Percentiles rank a stretch among this genome's conserved stretches.
These are phyloP conservation scores for Boletus sp. DNA, from an alignment of 768 basidiomycete species.

Conservation along the genomic window DNA sequence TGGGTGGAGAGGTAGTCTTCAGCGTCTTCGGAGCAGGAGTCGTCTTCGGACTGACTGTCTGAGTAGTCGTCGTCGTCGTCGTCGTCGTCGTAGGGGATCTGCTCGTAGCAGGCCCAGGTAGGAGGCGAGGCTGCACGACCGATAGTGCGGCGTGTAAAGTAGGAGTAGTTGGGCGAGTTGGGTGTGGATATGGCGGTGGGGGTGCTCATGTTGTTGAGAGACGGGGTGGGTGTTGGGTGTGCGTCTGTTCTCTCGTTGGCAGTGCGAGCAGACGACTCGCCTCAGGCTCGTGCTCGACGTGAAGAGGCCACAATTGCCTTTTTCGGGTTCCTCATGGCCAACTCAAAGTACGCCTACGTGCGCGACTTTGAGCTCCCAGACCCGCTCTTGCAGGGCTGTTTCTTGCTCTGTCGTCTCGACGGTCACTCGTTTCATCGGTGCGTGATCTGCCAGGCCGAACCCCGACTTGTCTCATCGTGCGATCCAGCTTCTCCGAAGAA, in stretches of 20 bases:
- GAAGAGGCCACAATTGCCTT: constrained; percentile 21
- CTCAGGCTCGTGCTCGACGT: constrained; percentile 1
- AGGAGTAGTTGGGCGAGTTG: constrained; percentile 29
- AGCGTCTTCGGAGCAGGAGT: constrained; percentile 72
- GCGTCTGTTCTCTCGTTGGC: no score
- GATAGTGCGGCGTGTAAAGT: constrained; percentile 65
- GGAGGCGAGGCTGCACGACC: constrained; percentile 82
- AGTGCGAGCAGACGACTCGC: no score
- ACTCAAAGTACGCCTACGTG: constrained; percentile 91
- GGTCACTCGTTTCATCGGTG: constrained; percentile 94
- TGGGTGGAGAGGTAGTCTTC: constrained; percentile 51
- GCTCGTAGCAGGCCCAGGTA: constrained; percentile 89
- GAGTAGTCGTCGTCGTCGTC: constrained; percentile 58
- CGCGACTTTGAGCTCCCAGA: constrained; percentile 88
- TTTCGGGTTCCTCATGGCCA: constrained; percentile 63
- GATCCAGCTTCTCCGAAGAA: constrained; percentile 72
- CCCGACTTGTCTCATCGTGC: not conserved
- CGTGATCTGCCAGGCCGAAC: constrained; percentile 11
- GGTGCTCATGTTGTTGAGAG: constrained; percentile 16
- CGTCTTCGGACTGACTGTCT: constrained; percentile 51
- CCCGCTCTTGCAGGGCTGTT: constrained; percentile 77
- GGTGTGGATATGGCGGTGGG: constrained; percentile 22
- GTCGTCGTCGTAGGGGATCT: constrained; percentile 71
- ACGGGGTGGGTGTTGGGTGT: not conserved
- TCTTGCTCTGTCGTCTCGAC: constrained; percentile 83